These are phyloP conservation scores for Neurospora sp. DNA, from an alignment of 495 filamentous ascomycete genomes.

Conservation along the genomic window DNA sequence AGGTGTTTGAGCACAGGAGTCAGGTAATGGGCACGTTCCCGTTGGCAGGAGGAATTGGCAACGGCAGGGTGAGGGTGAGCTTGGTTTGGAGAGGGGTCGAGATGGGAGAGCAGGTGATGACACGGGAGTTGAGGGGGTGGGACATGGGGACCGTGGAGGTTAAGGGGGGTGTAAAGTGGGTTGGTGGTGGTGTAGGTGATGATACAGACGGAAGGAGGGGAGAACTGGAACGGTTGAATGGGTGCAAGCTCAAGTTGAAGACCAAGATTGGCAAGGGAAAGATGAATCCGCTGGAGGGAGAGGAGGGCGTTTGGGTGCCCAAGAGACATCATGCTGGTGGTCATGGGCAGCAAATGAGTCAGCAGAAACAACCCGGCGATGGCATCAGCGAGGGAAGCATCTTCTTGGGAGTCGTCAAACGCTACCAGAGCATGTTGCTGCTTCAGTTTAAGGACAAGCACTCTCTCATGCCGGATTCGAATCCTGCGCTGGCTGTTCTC, in stretches of 20 bases:
- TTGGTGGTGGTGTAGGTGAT: background rate
- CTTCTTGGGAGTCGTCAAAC: slow-evolving; percentile 48
- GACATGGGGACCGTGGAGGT: slow-evolving; percentile 58
- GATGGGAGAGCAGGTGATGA: slow-evolving; percentile 46
- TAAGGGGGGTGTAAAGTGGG: slow-evolving; percentile 21
- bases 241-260: slow-evolving; percentile 44
- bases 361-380: background rate
- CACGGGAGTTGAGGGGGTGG: slow-evolving; percentile 48
- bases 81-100: slow-evolving; percentile 61
- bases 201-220: slow-evolving; percentile 10
- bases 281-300: slow-evolving; percentile 34
- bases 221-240: slow-evolving; percentile 31
- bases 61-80: slow-evolving; percentile 53
- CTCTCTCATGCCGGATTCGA: slow-evolving; percentile 39
- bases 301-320: slow-evolving; percentile 17
- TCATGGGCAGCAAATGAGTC: background rate
- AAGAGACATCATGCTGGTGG: slow-evolving; percentile 1
- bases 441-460: slow-evolving; percentile 46
- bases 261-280: slow-evolving; percentile 44
- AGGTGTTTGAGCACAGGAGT: slow-evolving; percentile 45
- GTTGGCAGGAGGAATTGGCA: slow-evolving; percentile 54
- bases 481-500: slow-evolving; percentile 49
- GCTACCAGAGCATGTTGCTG: slow-evolving; percentile 49
- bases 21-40: slow-evolving; percentile 56
- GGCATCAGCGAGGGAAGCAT: slow-evolving; percentile 34